Base-by-base conservation (phyloP, 2,329 filamentous ascomycete genomes). In the Fusarium sp. region DNA sequence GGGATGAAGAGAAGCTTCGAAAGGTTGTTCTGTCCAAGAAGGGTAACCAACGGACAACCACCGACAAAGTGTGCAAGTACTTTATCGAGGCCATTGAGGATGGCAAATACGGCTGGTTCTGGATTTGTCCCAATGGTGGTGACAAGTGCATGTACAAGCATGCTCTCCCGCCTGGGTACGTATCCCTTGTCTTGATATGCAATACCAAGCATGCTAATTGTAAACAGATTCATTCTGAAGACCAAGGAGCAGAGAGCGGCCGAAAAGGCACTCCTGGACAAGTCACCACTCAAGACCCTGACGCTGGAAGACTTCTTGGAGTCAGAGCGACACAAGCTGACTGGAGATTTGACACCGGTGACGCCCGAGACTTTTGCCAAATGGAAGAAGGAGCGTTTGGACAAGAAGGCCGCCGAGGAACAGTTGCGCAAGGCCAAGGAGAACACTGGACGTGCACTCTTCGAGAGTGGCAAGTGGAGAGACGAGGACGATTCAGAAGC, bases 91-190 rank as follows among this genome's bases (percentile, higher is more conserved):
- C 96, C 25, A 96, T 99, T 68, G 96, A 99, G 82, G 96, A 99
- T 78, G 92, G 93, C 76, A 99, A 98, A 82, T 99, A 99, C 76
- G 96, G 96, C 68, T 99, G 96, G 96, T 98, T 99, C 83, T 99
- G 96, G 96, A 86, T 89, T 64, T 99, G 96, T 86, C 96, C 96
- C 50, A 98, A 98, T 77, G 94, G 93, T 71, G 95, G 92, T 69
- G 91, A 99, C 78, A 93, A 97, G 81, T 99, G 96, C 91, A 98
- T 96, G 91, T 99, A 99, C 79, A 94, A 92, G 82, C 96, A 99
- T 81, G 93, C 92, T 76, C 86, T 99, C 75, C 96, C 96, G 74
- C 92, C 94, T 77, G 96, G 96, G 92, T 96, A 88, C 77, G 91
- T 88, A 58, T 65, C 18, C 23, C 29, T 20, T 38, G 18, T 64